Evolutionary conservation across 192 early-diverging fungal genomes (phyloP), one percentile per base, ranked within the genome.

Genomic region (Endogone sp.): DNA sequence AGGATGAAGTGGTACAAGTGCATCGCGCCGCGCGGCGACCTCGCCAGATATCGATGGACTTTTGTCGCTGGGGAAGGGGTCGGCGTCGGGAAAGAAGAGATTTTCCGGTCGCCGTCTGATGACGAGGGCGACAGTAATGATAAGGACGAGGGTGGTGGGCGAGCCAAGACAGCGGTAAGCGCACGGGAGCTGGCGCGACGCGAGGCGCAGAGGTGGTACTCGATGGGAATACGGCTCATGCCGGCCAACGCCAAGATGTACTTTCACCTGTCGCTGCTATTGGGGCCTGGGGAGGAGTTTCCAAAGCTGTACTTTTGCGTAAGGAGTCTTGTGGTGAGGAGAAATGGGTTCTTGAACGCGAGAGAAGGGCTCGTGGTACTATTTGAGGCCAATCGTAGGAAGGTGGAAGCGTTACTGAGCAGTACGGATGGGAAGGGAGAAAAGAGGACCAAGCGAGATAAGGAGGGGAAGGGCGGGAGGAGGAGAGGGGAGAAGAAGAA

Each of bases 31-130:
- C 67, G 82, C 32, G 83, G 81, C 26, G 85, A 86, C 59, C 62
- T 86, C 61, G 79, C 83, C 21, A 58, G 85, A 27, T 86, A 86
- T 59, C 77, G 78, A 29, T 86, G 79, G 77, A 62, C 68, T 20
- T 77, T 81, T 72, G 62, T 49, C 9, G 37, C 37, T 16, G 37
- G 37, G 37, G 37, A 49, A 11, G 37, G 37, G 37, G 16, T 49
- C 37, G 37, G 16, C 6, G 37, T 49, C 16, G 37, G 37, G 37
- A 49, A 49, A 16, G 37, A 49, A 16, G 37, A 49, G 37, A 49
- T 49, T 49, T 49, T 49, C 9, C 37, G 37, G 37, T 49, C 37
- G 16, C 37, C 75, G 11, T 49, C 77, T n/a, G 65, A 81, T 54
- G 49, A 61, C 55, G 24, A 37, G 22, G 71, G 75, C 9, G 72